Conservation (phyloP, 108 stramenopile genomes). For the Stephanodiscus minutulus region DNA sequence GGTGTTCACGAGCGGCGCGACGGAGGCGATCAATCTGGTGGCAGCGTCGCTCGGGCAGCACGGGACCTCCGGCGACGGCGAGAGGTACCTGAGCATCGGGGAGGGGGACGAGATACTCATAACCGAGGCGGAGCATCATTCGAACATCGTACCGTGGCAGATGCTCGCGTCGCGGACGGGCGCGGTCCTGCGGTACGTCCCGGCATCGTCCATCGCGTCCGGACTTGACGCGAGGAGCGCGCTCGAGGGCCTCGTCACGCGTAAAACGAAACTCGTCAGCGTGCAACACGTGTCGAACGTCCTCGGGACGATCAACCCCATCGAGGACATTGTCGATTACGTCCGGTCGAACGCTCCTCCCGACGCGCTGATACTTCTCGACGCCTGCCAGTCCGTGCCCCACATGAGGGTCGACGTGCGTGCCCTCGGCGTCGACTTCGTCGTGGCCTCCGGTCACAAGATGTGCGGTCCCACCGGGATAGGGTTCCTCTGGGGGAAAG, state of each 20-base stretch:
- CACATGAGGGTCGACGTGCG: slow-evolving; percentile 92
- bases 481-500: slow-evolving; percentile 91
- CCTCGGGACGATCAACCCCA: slow-evolving; percentile 85
- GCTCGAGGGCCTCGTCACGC: slow-evolving; percentile 55
- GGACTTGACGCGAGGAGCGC: slow-evolving; percentile 64
- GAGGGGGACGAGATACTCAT: slow-evolving; percentile 90
- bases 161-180: slow-evolving; percentile 74
- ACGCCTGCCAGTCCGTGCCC: slow-evolving; percentile 95
- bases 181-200: slow-evolving; percentile 73
- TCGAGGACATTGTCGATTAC: slow-evolving; percentile 73
- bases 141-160: slow-evolving; percentile 97
- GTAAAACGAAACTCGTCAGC: slow-evolving; percentile 87
- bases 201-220: slow-evolving; percentile 54
- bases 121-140: slow-evolving; percentile 94
- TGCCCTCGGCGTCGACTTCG: slow-evolving; percentile 89
- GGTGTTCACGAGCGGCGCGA: slow-evolving; percentile 93
- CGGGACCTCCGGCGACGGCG: slow-evolving; percentile 56
- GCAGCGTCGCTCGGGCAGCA: slow-evolving; percentile 44
- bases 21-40: slow-evolving; percentile 93
- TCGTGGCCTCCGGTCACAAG: slow-evolving; percentile 97
- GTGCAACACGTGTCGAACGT: slow-evolving; percentile 93
- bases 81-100: slow-evolving; percentile 28
- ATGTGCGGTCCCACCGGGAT: slow-evolving; percentile 98
- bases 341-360: slow-evolving; percentile 64
- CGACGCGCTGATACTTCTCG: slow-evolving; percentile 80